Conservation (phyloP, 2,329 filamentous ascomycete genomes). For the Septoria linicola region DNA sequence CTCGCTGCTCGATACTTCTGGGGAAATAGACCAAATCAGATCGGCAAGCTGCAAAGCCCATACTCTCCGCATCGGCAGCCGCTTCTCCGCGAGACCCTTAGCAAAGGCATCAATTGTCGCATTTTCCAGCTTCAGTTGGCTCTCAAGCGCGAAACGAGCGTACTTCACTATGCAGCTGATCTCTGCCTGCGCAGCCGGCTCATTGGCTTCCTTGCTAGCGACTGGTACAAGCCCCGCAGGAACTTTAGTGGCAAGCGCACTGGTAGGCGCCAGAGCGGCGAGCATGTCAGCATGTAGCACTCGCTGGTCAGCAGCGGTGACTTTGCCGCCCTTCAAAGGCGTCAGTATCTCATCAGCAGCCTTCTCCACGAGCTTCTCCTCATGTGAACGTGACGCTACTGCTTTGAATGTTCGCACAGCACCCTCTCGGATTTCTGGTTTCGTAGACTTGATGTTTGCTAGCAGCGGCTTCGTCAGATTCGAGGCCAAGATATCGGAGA, state of each 20-base stretch:
- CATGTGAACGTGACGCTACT: constrained; percentile 62
- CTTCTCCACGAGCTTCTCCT: constrained; percentile 61
- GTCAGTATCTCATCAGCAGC: constrained; percentile 74
- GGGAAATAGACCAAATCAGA: constrained; percentile 61
- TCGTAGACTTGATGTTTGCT: constrained; percentile 90
- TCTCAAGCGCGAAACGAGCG: constrained; percentile 61
- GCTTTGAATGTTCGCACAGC: constrained; percentile 71
- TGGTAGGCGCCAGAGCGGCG: constrained; percentile 60
- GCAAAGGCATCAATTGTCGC: constrained; percentile 66
- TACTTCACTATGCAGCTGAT: constrained; percentile 69
- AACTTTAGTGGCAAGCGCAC: constrained; percentile 64
- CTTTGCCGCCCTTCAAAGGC: constrained; percentile 79
- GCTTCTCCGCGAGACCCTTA: constrained; percentile 86
- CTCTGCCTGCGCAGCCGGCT: constrained; percentile 74
- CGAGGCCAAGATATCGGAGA: constrained; percentile 69
- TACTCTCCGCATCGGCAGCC: constrained; percentile 69
- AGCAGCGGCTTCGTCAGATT: constrained; percentile 82
- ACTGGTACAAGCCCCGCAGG: constrained; percentile 65
- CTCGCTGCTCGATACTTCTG: constrained; percentile 50
- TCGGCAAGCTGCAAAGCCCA: constrained; percentile 78
- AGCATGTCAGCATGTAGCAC: constrained; percentile 81
- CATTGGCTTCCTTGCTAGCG: constrained; percentile 83
- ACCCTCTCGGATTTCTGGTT: constrained; percentile 71
- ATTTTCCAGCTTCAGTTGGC: constrained; percentile 62
- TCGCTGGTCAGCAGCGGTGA: constrained; percentile 81